Conservation (phyloP, 768 basidiomycete genomes). For the Mycena polygramma region DNA sequence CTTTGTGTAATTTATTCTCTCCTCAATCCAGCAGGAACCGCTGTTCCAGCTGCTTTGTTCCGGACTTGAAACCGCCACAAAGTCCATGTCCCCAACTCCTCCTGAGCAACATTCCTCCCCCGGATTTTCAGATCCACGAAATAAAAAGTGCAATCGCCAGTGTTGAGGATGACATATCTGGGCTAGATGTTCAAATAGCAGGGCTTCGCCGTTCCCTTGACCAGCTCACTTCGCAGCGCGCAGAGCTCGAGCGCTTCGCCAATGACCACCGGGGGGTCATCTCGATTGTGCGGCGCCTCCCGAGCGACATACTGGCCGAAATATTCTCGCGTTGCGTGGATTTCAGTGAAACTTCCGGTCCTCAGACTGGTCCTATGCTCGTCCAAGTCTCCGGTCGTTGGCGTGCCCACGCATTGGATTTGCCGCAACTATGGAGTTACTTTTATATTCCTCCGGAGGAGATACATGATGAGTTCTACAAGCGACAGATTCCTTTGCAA, state of each 20-base stretch:
- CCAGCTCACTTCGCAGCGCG: neutral
- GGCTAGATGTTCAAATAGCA: neutral
- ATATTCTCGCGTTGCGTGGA: neutral
- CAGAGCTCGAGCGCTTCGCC: neutral
- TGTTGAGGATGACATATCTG: neutral
- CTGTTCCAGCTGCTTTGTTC: neutral
- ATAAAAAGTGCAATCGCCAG: neutral
- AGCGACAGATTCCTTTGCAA: neutral
- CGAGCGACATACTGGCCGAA: neutral
- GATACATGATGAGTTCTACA: too few relatives aligned
- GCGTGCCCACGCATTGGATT: neutral
- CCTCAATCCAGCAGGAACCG: neutral
- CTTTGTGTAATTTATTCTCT: neutral
- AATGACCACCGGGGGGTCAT: neutral
- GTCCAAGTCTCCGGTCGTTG: neutral
- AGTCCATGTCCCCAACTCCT: neutral
- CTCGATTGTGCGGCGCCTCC: neutral
- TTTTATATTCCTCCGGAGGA: neutral
- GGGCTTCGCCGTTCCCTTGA: neutral
- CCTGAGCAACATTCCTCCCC: slow-evolving; percentile 5
- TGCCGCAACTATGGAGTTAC: neutral
- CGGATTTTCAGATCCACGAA: neutral
- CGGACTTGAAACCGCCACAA: neutral
- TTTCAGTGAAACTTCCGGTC: neutral
- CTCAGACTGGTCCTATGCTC: too few relatives aligned